Percentiles rank a stretch among this genome's conserved stretches.
Evolutionary conservation across 2,329 filamentous ascomycete species (phyloP).

Genomic region (Aspergillus vadensis): DNA sequence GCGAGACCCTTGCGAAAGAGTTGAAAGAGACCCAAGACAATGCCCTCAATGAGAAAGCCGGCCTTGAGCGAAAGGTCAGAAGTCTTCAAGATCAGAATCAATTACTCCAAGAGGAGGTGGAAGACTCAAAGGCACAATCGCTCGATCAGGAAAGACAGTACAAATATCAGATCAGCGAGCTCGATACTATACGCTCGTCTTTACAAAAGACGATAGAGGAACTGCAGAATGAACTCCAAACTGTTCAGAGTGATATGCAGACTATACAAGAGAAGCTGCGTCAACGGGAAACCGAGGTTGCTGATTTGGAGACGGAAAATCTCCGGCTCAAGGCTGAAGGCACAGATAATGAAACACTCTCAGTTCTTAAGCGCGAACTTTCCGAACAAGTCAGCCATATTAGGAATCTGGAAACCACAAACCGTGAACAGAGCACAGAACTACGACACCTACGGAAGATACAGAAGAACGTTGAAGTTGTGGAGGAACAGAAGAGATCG

Average conservation of each 20-base stretch:
- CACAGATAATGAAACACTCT: slow-evolving; percentile 81
- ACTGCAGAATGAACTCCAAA: slow-evolving; percentile 56
- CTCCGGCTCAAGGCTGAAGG: slow-evolving; percentile 81
- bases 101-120: slow-evolving; percentile 74
- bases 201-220: slow-evolving; percentile 58
- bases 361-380: slow-evolving; percentile 82
- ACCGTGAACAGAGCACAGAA: slow-evolving; percentile 76
- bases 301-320: slow-evolving; percentile 78
- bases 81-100: slow-evolving; percentile 69
- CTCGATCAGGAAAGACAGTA: slow-evolving; percentile 69
- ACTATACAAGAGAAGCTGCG: slow-evolving; percentile 66
- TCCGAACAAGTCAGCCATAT: slow-evolving; percentile 93
- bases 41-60: slow-evolving; percentile 57
- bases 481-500: slow-evolving; percentile 90
- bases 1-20: slow-evolving; percentile 57
- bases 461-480: slow-evolving; percentile 85
- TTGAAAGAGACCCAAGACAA: slow-evolving; percentile 57
- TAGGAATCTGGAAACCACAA: slow-evolving; percentile 75
- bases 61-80: slow-evolving; percentile 58
- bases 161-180: slow-evolving; percentile 59
- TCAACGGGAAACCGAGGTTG: slow-evolving; percentile 70
- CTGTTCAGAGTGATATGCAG: slow-evolving; percentile 58
- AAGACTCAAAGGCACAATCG: slow-evolving; percentile 76
- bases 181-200: slow-evolving; percentile 62
- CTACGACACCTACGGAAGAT: slow-evolving; percentile 78